These are phyloP conservation scores for Talaromyces adpressus DNA, from an alignment of 495 filamentous ascomycete genomes.

Conservation along the genomic window DNA sequence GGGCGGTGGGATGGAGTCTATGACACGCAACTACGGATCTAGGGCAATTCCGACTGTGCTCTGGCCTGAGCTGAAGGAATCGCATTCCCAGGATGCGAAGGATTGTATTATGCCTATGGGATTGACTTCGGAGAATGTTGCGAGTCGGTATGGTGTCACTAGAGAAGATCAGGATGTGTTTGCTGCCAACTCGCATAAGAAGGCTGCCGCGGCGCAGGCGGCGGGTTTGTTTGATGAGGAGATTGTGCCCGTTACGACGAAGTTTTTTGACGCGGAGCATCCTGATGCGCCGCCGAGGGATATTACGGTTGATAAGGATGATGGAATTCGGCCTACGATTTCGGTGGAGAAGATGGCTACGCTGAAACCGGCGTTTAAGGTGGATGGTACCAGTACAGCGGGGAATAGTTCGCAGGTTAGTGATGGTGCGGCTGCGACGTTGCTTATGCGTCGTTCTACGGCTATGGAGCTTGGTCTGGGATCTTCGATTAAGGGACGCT, in stretches of 20 bases:
- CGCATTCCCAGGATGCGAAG: constrained; percentile 56
- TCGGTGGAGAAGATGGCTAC: constrained; percentile 62
- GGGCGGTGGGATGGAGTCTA: constrained; percentile 87
- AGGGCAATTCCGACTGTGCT: constrained; percentile 74
- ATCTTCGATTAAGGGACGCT: constrained; percentile 66
- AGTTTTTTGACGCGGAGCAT: constrained; percentile 48
- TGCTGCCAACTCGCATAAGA: constrained; percentile 62
- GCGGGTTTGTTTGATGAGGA: constrained; percentile 67
- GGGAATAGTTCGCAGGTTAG: constrained; percentile 83
- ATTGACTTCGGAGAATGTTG: constrained; percentile 86
- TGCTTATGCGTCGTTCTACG: constrained; percentile 81
- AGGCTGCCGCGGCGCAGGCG: constrained; percentile 61
- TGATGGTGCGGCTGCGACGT: constrained; percentile 76
- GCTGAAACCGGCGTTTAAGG: constrained; percentile 79
- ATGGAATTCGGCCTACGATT: constrained; percentile 67
- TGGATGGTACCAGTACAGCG: constrained; percentile 68
- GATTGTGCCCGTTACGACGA: constrained; percentile 66
- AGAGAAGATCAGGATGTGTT: constrained; percentile 77
- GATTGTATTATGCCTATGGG: constrained; percentile 96
- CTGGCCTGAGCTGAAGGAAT: constrained; percentile 67
- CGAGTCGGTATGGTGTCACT: constrained; percentile 64
- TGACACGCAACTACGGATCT: constrained; percentile 83
- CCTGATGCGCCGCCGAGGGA: constrained; percentile 55
- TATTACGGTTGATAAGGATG: constrained; percentile 62
- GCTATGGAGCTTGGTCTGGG: constrained; percentile 65